Evolutionary conservation across 2,329 filamentous ascomycete genomes (phyloP).

Genomic region (Proliferodiscus dingleyae): DNA sequence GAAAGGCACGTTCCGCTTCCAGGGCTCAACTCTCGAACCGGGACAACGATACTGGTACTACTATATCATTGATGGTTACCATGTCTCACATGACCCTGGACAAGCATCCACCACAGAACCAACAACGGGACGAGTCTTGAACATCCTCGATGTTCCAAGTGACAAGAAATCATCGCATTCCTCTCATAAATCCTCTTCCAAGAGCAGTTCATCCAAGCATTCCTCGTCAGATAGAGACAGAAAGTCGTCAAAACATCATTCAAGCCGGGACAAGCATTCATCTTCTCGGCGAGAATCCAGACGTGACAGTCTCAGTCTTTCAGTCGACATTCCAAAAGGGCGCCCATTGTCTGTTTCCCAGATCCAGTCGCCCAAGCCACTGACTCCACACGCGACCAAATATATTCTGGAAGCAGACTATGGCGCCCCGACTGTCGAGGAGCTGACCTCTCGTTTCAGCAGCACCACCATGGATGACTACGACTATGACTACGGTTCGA

Average conservation of each 20-base stretch:
- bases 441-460: slow-evolving; percentile 72
- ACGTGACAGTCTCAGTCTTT: slow-evolving; percentile 41
- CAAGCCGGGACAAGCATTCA: slow-evolving; percentile 37
- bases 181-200: slow-evolving; percentile 40
- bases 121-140: slow-evolving; percentile 93
- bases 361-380: slow-evolving; percentile 86
- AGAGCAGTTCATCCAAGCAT: slow-evolving; percentile 35
- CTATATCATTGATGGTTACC: slow-evolving; percentile 99
- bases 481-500: slow-evolving; percentile 51
- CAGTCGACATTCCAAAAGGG: slow-evolving; percentile 75
- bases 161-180: slow-evolving; percentile 41
- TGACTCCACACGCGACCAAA: slow-evolving; percentile 81
- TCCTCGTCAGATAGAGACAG: slow-evolving; percentile 35
- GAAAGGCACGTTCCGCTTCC: slow-evolving; percentile 96
- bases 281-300: slow-evolving; percentile 38
- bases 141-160: slow-evolving; percentile 85
- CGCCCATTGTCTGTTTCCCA: slow-evolving; percentile 82
- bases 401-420: slow-evolving; percentile 82
- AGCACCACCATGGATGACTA: slow-evolving; percentile 51
- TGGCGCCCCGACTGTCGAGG: slow-evolving; percentile 67
- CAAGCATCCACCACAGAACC: slow-evolving; percentile 87
- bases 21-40: slow-evolving; percentile 76
- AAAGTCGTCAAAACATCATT: slow-evolving; percentile 39
- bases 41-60: slow-evolving; percentile 99
- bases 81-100: slow-evolving; percentile 93